Evolutionary conservation across 2,329 filamentous ascomycete genomes (phyloP).

Genomic region (Alternaria novae-zelandiae): DNA sequence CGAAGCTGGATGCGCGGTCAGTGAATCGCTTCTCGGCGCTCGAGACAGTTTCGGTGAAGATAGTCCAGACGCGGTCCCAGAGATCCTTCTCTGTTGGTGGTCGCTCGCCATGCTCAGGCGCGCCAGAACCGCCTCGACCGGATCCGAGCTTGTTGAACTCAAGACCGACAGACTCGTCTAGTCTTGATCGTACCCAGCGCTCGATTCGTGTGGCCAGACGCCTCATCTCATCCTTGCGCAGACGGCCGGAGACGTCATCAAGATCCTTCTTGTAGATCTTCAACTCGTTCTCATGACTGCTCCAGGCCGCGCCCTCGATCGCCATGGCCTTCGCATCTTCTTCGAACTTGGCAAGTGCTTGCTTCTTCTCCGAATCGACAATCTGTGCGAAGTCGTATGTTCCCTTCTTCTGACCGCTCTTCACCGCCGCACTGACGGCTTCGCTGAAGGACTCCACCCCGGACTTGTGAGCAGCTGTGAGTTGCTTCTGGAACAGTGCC

Average conservation of each 20-base stretch:
- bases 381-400: conserved; percentile 97
- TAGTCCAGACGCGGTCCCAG: conserved; percentile 93
- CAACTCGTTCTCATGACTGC: conserved; percentile 81
- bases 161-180: conserved; percentile 85
- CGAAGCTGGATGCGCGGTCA: conserved; percentile 89
- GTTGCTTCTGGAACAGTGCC: conserved; percentile 84
- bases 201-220: conserved; percentile 89
- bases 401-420: conserved; percentile 89
- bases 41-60: conserved; percentile 81
- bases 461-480: conserved; percentile 86
- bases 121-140: conserved; percentile 80
- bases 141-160: conserved; percentile 97
- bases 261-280: conserved; percentile 87
- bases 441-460: conserved; percentile 86
- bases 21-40: conserved; percentile 87
- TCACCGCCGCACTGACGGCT: conserved; percentile 84
- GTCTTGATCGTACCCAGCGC: conserved; percentile 87
- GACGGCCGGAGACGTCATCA: conserved; percentile 80
- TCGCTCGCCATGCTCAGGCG: conserved; percentile 78
- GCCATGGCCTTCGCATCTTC: conserved; percentile 74
- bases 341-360: conserved; percentile 76
- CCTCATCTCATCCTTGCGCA: conserved; percentile 96
- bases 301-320: conserved; percentile 85
- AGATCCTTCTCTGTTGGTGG: conserved; percentile 77
- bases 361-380: conserved; percentile 80